Evolutionary conservation across 2,329 filamentous ascomycete species (phyloP).

Genomic region (Alternaria conjuncta): DNA sequence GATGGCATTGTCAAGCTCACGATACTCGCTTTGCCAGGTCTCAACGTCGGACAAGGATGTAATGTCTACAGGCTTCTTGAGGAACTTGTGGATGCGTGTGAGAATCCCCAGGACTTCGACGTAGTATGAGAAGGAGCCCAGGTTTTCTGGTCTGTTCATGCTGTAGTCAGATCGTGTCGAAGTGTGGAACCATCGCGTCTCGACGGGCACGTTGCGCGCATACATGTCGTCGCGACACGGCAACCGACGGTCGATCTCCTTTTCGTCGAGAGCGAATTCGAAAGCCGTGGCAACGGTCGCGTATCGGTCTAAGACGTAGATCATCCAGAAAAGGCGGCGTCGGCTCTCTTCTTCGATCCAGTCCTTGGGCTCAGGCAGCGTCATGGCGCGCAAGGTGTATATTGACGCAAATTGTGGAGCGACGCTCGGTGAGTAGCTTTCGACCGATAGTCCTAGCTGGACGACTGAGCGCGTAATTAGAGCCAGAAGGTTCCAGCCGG

Average conservation of each 20-base stretch:
- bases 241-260: conserved; percentile 84
- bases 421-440: conserved; percentile 78
- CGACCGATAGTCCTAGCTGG: conserved; percentile 83
- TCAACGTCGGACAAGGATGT: conserved; percentile 83
- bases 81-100: conserved; percentile 84
- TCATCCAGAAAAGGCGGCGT: conserved; percentile 89
- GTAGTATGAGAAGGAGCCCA: conserved; percentile 88
- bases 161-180: conserved; percentile 63
- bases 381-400: conserved; percentile 84
- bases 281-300: conserved; percentile 91
- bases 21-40: conserved; percentile 86
- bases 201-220: conserved; percentile 80
- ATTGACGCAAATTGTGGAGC: conserved; percentile 84
- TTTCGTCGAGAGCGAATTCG: conserved; percentile 87
- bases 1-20: conserved; percentile 80
- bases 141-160: conserved; percentile 75
- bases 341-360: conserved; percentile 91
- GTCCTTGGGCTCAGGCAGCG: conserved; percentile 79
- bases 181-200: conserved; percentile 78
- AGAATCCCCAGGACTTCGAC: conserved; percentile 88
- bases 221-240: conserved; percentile 89
- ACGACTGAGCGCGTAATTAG: conserved; percentile 88
- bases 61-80: conserved; percentile 90
- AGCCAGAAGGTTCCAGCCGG: conserved; percentile 90
- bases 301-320: conserved; percentile 88